Base-by-base conservation (phyloP, 2,329 filamentous ascomycete genomes). In the Aspergillus sojae region DNA sequence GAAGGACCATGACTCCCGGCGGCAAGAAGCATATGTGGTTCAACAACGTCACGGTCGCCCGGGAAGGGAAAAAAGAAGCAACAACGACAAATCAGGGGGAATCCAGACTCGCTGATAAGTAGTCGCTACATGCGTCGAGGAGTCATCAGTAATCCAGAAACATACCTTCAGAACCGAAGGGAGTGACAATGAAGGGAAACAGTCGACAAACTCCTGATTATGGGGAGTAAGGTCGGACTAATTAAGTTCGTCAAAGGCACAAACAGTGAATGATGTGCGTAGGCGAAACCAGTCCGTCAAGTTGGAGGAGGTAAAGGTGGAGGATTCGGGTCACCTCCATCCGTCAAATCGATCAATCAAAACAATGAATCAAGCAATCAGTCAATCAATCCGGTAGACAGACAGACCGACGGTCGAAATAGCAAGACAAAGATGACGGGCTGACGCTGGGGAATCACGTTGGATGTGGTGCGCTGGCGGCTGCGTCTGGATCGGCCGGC, bases 81-180 rank as follows among this genome's bases (percentile, higher is more conserved):
- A 30, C 58, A n/a, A 14, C 30, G 34, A 30, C 23, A 54, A 54
- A 54, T 41, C 26, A 54, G 48, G 58, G 36, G 48, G 23, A 26
- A 36, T 14, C 16, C 19, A 23, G 28, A 16, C 7, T 23, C 19
- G 46, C 16, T 26, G 52, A 34, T 23, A 48, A 34, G 53, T 12
- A 48, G 34, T 50, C 21, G 45, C 16, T 21, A n/a, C 45, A 19
- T n/a, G 16, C 11, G 53, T 41, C 11, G 53, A 53, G 48, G 48
- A 28, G 62, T 32, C 56, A 48, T 53, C 32, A 54, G 56, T 45
- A 46, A 36, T 23, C n/a, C 65, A 39, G 41, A 53, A 52, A 64
- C 72, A 62, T 73, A 77, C 75, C 72, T 73, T 75, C 70, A 70
- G 67, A 67, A 70, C 66, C 63, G 58, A 66, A 75, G 73, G 65